Percentiles rank a stretch among this genome's conserved stretches.
phyloP scores from a whole-genome alignment of 2,329 filamentous ascomycete species.

The Sclerotiophoma versabilis region DNA sequence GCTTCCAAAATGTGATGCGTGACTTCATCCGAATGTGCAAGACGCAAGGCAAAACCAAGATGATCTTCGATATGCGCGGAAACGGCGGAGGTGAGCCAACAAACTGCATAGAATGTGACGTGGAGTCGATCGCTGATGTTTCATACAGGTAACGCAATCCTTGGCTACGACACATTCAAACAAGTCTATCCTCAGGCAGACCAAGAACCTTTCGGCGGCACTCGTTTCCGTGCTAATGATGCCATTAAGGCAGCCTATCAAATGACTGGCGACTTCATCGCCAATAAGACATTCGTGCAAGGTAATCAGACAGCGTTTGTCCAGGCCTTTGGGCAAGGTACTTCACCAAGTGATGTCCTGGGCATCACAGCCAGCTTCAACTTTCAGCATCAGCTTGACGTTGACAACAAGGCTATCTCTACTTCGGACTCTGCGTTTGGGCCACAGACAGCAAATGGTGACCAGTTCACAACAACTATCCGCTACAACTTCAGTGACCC shows the following conservation, averaged over 20 bases:
- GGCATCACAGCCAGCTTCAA: slow-evolving; percentile 40
- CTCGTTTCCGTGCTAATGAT: slow-evolving; percentile 56
- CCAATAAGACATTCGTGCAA: slow-evolving; percentile 39
- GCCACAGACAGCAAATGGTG: slow-evolving; percentile 39
- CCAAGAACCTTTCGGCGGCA: slow-evolving; percentile 54
- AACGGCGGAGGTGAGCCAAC: slow-evolving; percentile 59
- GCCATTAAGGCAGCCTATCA: slow-evolving; percentile 46
- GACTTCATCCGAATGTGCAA: slow-evolving; percentile 58
- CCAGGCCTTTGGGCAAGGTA: slow-evolving; percentile 33
- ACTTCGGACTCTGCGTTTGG: slow-evolving; percentile 50
- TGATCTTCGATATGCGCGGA: slow-evolving; percentile 68
- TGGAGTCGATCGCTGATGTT: neutral
- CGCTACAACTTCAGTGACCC: slow-evolving; percentile 49
- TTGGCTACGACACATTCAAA: slow-evolving; percentile 57
- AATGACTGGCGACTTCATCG: slow-evolving; percentile 40
- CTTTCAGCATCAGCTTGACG: slow-evolving; percentile 42
- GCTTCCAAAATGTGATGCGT: slow-evolving; percentile 51
- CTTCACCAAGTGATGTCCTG: slow-evolving; percentile 32
- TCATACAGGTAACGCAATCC: slow-evolving; percentile 52
- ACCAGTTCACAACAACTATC: slow-evolving; percentile 45
- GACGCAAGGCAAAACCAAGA: slow-evolving; percentile 61
- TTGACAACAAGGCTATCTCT: slow-evolving; percentile 36
- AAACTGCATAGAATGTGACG: neutral
- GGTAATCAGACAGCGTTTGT: slow-evolving; percentile 37
- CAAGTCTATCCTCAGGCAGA: slow-evolving; percentile 60